Conservation (phyloP, 345 rosid genomes). For the Adansonia digitata region DNA sequence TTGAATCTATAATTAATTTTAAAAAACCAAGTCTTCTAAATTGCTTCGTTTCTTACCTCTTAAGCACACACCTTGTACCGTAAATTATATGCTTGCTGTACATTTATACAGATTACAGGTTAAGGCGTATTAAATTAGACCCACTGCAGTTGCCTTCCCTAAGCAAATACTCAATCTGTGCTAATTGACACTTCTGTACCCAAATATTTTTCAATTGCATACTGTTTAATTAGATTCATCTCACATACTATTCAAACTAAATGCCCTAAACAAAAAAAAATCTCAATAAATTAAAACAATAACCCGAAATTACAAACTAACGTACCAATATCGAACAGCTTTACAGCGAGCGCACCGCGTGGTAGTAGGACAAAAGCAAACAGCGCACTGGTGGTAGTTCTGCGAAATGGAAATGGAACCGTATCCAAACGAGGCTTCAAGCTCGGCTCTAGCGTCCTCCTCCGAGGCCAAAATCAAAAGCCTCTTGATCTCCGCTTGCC, state of each 20-base stretch:
- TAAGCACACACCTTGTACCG: background rate
- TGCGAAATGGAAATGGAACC: constrained; percentile 29
- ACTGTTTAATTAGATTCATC: background rate
- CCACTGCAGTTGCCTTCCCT: no score
- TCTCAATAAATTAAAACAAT: background rate
- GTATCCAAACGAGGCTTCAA: constrained; percentile 52
- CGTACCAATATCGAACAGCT: constrained; percentile 87
- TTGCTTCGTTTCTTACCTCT: background rate
- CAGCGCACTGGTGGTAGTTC: constrained; percentile 53
- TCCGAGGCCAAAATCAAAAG: constrained; percentile 73
- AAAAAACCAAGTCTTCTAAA: constrained; percentile 1
- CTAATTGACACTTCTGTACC: background rate
- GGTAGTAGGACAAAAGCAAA: constrained; percentile 69
- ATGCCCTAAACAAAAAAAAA: constrained; percentile 1
- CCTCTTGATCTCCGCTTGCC: constrained; percentile 70
- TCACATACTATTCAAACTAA: background rate
- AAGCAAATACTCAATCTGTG: background rate
- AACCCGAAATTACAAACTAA: constrained; percentile 5
- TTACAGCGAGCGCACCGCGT: constrained; percentile 89
- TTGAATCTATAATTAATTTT: constrained; percentile 4
- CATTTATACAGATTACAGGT: background rate
- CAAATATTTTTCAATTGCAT: background rate
- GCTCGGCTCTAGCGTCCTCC: constrained; percentile 85
- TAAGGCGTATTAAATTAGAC: background rate
- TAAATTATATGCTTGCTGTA: background rate